A percentile compares a stretch with the other conserved stretches of the same genome.
These are phyloP conservation scores for Paramecium biaurelia DNA, from an alignment of 73 alveolate genomes.

Conservation along the genomic window DNA sequence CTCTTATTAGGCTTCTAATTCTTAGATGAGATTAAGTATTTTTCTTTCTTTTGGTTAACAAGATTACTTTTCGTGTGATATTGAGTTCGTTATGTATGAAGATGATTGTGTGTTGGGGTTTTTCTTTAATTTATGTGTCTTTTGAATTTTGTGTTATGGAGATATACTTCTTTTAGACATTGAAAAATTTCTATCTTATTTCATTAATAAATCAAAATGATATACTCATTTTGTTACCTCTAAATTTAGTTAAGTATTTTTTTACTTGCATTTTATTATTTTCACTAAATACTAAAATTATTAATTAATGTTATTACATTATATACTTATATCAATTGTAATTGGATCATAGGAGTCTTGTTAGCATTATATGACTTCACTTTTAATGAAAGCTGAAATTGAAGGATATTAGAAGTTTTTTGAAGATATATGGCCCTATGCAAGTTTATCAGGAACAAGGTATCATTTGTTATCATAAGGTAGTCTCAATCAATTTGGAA, in stretches of 20 bases:
- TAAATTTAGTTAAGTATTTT: neutral
- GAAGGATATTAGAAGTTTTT: neutral
- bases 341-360: neutral
- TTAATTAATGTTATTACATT: neutral
- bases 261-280: neutral
- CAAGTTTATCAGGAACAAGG: neutral
- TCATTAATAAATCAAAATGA: neutral
- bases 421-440: neutral
- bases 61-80: neutral
- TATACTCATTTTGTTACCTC: neutral
- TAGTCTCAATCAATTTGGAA: neutral
- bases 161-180: neutral
- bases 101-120: neutral
- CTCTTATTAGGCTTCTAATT: neutral
- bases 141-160: neutral
- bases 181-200: neutral
- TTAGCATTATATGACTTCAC: neutral
- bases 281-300: neutral
- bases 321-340: neutral
- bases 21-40: neutral
- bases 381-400: neutral
- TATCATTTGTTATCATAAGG: neutral
- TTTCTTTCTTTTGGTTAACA: neutral
- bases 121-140: neutral
- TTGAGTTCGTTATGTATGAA: neutral